Conservation (phyloP, 1,284 basidiomycete species). For the Trichosporon faecale region DNA sequence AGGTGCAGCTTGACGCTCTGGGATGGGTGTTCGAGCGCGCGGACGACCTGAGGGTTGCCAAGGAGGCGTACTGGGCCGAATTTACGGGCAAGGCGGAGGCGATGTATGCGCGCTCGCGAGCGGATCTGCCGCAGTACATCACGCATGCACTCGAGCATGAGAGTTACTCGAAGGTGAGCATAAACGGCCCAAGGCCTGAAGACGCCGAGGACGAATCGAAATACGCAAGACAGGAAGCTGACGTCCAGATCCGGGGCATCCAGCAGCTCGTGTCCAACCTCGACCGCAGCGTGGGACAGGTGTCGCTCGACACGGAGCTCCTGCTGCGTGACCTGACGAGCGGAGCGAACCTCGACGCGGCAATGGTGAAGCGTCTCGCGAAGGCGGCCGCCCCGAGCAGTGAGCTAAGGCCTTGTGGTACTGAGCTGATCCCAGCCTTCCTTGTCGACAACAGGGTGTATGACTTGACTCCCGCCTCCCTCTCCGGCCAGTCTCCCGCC, state of each 20-base stretch:
- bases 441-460: slow-evolving; percentile 20
- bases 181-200: too few relatives aligned
- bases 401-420: neutral
- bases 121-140: slow-evolving; percentile 40
- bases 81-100: slow-evolving; percentile 26
- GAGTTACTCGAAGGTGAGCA: slow-evolving; percentile 31
- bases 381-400: neutral
- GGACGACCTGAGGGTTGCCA: slow-evolving; percentile 30
- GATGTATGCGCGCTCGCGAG: slow-evolving; percentile 34
- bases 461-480: neutral
- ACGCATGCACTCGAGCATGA: slow-evolving; percentile 42
- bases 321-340: slow-evolving; percentile 21
- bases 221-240: neutral
- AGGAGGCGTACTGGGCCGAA: slow-evolving; percentile 27
- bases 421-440: slow-evolving; percentile 11
- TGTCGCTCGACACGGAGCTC: slow-evolving; percentile 30
- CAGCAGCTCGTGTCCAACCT: slow-evolving; percentile 28
- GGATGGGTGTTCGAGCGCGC: slow-evolving; percentile 36
- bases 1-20: slow-evolving; percentile 45
- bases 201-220: too few relatives aligned
- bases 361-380: slow-evolving; percentile 7
- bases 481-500: neutral
- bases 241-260: slow-evolving; percentile 33
- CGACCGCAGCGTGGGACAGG: slow-evolving; percentile 26
- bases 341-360: neutral